phyloP scores from a whole-genome alignment of 345 rosid genomes.

The Citrus medica region DNA sequence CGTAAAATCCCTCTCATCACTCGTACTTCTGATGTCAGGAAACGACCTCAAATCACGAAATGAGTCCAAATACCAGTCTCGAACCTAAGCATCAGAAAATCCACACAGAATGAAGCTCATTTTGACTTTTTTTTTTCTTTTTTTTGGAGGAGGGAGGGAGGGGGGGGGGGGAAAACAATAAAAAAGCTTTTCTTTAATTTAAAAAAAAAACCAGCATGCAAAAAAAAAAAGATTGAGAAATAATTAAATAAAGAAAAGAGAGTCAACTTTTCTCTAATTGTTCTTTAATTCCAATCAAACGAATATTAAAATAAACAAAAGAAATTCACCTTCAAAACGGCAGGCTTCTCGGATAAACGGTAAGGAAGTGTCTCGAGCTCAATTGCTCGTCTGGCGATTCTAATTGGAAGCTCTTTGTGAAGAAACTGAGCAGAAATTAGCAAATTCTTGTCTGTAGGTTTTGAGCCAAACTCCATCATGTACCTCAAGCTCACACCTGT shows the following conservation, averaged over 20 bases:
- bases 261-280: background rate
- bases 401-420: conserved; percentile 83
- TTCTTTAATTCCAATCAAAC: background rate
- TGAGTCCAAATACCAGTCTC: conserved; percentile 99
- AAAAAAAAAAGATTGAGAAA: background rate
- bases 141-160: too few species aligned
- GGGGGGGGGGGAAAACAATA: too few species aligned
- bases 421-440: conserved; percentile 82
- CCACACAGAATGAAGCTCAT: background rate
- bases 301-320: background rate
- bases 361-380: conserved; percentile 84
- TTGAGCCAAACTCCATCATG: conserved; percentile 95
- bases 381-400: conserved; percentile 76
- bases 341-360: conserved; percentile 76
- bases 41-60: conserved; percentile 85
- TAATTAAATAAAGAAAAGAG: background rate
- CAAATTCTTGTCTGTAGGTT: conserved; percentile 58
- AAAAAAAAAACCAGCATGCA: background rate
- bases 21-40: conserved; percentile 69
- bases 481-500: conserved; percentile 85
- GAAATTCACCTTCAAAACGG: conserved; percentile 60
- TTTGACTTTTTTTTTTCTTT: background rate
- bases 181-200: too few species aligned
- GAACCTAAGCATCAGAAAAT: conserved; percentile 51
- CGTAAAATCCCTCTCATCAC: conserved; percentile 78